These are phyloP conservation scores for Amylocystis lapponica DNA, from an alignment of 768 basidiomycete species.

Conservation along the genomic window DNA sequence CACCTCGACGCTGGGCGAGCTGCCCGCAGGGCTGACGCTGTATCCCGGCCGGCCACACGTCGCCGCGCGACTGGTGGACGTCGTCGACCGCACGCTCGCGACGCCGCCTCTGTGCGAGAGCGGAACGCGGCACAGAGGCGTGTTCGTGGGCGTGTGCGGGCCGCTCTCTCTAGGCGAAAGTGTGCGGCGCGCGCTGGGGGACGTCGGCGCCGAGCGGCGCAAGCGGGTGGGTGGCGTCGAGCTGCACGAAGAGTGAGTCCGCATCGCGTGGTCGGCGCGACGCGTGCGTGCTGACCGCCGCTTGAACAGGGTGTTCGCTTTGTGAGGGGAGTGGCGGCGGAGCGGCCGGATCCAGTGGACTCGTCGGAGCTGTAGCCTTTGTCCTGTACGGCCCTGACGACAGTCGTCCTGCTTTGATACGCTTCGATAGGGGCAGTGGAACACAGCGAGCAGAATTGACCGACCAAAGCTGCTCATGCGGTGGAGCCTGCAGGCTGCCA, in stretches of 20 bases:
- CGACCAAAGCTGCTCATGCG: no score
- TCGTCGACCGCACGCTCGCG: not conserved
- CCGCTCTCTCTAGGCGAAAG: constrained; percentile 34
- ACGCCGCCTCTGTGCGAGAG: not conserved
- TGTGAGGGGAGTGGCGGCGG: no score
- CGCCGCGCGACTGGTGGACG: not conserved
- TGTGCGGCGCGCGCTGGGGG: constrained; percentile 29
- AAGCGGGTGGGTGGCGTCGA: constrained; percentile 35
- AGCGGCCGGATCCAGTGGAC: no score
- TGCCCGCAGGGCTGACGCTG: constrained; percentile 26
- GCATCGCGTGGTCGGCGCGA: not conserved
- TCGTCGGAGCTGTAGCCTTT: not conserved
- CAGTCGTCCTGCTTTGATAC: not conserved
- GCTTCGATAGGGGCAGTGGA: not conserved
- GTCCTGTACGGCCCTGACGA: not conserved
- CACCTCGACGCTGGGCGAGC: constrained; percentile 5
- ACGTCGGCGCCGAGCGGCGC: constrained; percentile 27
- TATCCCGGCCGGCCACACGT: constrained; percentile 21
- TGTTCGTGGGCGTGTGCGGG: constrained; percentile 39
- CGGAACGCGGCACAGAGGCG: constrained; percentile 19
- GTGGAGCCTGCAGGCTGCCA: no score
- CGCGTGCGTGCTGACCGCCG: not conserved
- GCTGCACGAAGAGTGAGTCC: constrained; percentile 36
- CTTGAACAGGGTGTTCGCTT: no score
- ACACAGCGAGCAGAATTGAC: no score